Evolutionary conservation across 2,329 filamentous ascomycete genomes (phyloP).

Genomic region (Calonectria pseudoreteaudii): DNA sequence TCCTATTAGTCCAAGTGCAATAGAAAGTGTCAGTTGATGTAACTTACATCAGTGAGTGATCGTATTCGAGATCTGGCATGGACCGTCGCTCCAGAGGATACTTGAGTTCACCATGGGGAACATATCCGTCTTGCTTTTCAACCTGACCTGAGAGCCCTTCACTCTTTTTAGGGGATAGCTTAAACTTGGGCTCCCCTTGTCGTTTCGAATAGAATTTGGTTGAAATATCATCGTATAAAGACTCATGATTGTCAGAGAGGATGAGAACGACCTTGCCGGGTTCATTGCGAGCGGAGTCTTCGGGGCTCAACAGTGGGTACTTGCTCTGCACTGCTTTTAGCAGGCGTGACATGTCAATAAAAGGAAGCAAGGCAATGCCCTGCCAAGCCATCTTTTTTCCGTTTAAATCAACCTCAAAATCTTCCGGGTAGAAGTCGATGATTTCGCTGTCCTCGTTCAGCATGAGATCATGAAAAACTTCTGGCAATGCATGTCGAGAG

Average conservation of each 20-base stretch:
- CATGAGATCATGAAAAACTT: slow-evolving; percentile 92
- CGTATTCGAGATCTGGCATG: slow-evolving; percentile 84
- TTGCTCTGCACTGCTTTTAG: slow-evolving; percentile 84
- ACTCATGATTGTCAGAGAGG: slow-evolving; percentile 83
- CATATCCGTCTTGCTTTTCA: slow-evolving; percentile 84
- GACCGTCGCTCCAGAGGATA: slow-evolving; percentile 80
- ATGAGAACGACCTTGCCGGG: slow-evolving; percentile 85
- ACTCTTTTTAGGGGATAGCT: slow-evolving; percentile 79
- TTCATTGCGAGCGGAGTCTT: slow-evolving; percentile 83
- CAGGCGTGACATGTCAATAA: slow-evolving; percentile 92
- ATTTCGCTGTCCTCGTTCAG: slow-evolving; percentile 88
- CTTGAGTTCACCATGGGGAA: slow-evolving; percentile 83
- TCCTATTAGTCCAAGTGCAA: slow-evolving; percentile 44
- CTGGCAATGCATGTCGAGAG: slow-evolving; percentile 90
- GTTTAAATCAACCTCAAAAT: slow-evolving; percentile 93
- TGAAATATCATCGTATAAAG: slow-evolving; percentile 85
- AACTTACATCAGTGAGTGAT: slow-evolving; percentile 85
- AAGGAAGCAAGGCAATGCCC: slow-evolving; percentile 91
- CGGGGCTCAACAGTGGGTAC: slow-evolving; percentile 81
- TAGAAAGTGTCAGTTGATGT: background rate
- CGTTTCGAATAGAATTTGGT: slow-evolving; percentile 94
- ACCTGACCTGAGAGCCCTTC: slow-evolving; percentile 84
- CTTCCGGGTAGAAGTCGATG: slow-evolving; percentile 96
- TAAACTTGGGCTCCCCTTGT: slow-evolving; percentile 73
- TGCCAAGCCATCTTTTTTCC: slow-evolving; percentile 99